Evolutionary conservation across 495 filamentous ascomycete species (phyloP), one percentile per base, ranked within the genome.

Genomic region (Neurospora sp.): DNA sequence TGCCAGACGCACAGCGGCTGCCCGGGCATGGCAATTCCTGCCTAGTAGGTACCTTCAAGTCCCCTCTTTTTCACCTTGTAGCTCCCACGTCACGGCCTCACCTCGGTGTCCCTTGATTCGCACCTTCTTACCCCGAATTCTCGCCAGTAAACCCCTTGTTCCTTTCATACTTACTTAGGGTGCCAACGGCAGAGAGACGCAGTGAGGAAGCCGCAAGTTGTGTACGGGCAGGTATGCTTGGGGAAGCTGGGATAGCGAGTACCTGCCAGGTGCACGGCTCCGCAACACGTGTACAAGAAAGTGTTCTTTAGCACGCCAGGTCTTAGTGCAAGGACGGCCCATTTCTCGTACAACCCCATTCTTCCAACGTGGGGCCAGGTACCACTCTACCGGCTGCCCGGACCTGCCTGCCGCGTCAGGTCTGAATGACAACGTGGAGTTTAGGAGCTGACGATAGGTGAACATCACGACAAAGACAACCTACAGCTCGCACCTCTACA

Each of bases 351-450:
- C 53, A 31, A 8, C 12, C 12, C 53, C 22, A 14, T 31, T 38
- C 70, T 38, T 35, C 6, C n/a, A 71, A 27, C 70, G 16, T 71
- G 70, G 31, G 44, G 70, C 53, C 27, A 38, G 14, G 70, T 40
- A 70, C 53, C 44, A 70, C 40, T 31, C n/a, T 10, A 16, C 4
- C 12, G 35, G 71, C 47, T 37, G 20, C 35, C n/a, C 31, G 9
- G 47, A 6, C 38, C 42, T 71, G 47, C 42, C 42, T 35, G 38
- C 41, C 69, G 68, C 14, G 71, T 20, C 22, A 27, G 59, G 27
- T 69, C 27, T 31, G 73, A 71, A 78, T 78, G 79, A 75, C 79
- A 81, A 69, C 78, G 79, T 81, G 79, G 79, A 80, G 76, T 75
- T 80, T 77, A 73, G 69, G 70, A 69, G 71, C 71, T 74, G 73